Base-by-base conservation (phyloP, 1,139 yeast genomes). In the Protomyces inundatus region DNA sequence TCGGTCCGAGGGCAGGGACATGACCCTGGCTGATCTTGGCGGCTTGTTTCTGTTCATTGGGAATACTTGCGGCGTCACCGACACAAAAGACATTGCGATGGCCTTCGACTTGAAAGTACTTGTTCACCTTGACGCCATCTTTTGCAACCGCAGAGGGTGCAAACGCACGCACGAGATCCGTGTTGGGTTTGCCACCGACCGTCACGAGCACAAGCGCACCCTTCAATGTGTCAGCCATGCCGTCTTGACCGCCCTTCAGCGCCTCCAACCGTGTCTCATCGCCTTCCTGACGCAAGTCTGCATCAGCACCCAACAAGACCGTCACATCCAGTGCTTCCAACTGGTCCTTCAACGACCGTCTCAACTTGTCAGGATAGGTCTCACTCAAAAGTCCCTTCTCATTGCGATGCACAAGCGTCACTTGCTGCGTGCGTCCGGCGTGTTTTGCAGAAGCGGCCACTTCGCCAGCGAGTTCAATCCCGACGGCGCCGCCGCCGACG, bases 401-500 rank as follows among this genome's bases (percentile, higher is more conserved):
- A 5, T 48, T 35, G 14, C 58, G 56, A 34, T 60, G 64, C 4
- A 60, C 54, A 23, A 60, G 14, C 9, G 64, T 54, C 14, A 60
- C 35, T 52, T 53, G 34, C 6, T 32, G 42, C 50, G 34, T 35
- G 16, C 30, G 52, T 7, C 56, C 63, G 4, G 56, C 36, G 7
- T 46, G 35, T 12, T 34, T 45, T 14, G 23, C 23, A 5, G 9
- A 10, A 6, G 23, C 33, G 4, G 58, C 57, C 23, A 60, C 54
- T 54, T 60, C 64, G 4, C 58, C 64, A 6, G 64, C 64, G 14
- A 60, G 58, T 32, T 60, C 64, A n/a, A 54, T 48, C 9, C 64
- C 64, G 14, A 54, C 64, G 35, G 64, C 53, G n/a, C 64, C 64
- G 9, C 64, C 64, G 2, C 64, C 64, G 14, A 60, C 54, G 23